Conservation (phyloP, 1,284 basidiomycete species). For the Kalmanozyma brasiliensis region DNA sequence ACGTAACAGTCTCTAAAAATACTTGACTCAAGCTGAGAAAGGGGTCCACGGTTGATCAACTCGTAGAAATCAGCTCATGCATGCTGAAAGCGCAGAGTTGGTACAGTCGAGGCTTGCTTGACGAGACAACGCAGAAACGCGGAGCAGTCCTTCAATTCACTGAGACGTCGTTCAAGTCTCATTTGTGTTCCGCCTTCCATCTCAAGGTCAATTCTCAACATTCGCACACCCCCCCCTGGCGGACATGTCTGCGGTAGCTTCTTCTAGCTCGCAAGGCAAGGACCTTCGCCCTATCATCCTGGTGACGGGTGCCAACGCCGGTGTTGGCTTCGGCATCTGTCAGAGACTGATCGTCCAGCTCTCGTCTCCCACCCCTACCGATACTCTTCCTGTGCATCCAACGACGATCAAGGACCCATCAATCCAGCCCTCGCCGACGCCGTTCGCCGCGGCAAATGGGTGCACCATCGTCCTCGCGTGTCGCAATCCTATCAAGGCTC, state of each 20-base stretch:
- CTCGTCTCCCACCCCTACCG: slow-evolving; percentile 61
- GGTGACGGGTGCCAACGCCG: slow-evolving; percentile 65
- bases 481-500: slow-evolving; percentile 66
- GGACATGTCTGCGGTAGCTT: slow-evolving; percentile 20
- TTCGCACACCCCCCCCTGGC: no score
- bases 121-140: no score
- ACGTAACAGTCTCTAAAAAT: not conserved
- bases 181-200: no score
- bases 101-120: not conserved
- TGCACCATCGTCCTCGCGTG: slow-evolving; percentile 66
- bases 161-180: no score
- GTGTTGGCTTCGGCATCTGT: slow-evolving; percentile 66
- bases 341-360: slow-evolving; percentile 66
- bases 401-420: slow-evolving; percentile 17
- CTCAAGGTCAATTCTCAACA: no score
- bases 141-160: no score
- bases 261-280: slow-evolving; percentile 18
- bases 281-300: slow-evolving; percentile 60
- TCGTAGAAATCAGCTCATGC: slow-evolving; percentile 20
- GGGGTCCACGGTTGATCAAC: slow-evolving; percentile 13
- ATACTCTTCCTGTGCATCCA: slow-evolving; percentile 52
- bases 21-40: no score
- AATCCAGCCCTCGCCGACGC: slow-evolving; percentile 45
- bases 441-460: slow-evolving; percentile 65
- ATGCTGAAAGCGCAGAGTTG: not conserved